Conservation (phyloP, 345 rosid species). For the Excoecaria agallocha region DNA sequence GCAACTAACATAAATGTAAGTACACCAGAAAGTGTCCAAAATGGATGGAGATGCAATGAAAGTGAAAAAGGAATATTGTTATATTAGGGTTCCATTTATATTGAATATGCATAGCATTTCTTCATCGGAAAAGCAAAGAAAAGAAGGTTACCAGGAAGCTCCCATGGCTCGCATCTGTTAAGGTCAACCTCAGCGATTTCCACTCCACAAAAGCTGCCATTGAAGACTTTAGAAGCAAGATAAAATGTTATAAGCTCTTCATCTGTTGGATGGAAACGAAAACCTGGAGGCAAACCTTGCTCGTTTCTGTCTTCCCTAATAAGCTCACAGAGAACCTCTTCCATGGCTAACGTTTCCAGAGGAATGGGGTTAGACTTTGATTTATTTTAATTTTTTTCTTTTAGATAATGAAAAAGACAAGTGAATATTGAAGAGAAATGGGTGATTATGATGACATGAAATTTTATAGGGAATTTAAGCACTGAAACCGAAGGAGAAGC, state of each 20-base stretch:
- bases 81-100: too few relatives aligned
- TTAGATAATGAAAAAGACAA: background rate
- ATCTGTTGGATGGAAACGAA: constrained; percentile 93
- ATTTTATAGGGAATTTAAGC: constrained; percentile 28
- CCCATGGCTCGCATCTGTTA: constrained; percentile 97
- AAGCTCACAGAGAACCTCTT: constrained; percentile 64
- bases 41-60: background rate
- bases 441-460: constrained; percentile 7
- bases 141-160: constrained; percentile 68
- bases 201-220: constrained; percentile 65
- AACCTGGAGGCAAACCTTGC: constrained; percentile 89
- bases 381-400: too few relatives aligned
- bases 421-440: background rate
- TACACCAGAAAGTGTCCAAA: too few relatives aligned
- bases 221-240: constrained; percentile 79
- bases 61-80: background rate
- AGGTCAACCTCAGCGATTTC: constrained; percentile 88
- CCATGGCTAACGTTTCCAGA: constrained; percentile 44
- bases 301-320: constrained; percentile 59
- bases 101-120: too few relatives aligned
- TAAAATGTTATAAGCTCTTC: constrained; percentile 92
- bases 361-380: background rate
- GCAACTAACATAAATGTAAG: too few relatives aligned
- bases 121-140: background rate
- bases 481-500: constrained; percentile 38